Conservation (phyloP, 441 rosid genomes). For the Jatropha podagrica region DNA sequence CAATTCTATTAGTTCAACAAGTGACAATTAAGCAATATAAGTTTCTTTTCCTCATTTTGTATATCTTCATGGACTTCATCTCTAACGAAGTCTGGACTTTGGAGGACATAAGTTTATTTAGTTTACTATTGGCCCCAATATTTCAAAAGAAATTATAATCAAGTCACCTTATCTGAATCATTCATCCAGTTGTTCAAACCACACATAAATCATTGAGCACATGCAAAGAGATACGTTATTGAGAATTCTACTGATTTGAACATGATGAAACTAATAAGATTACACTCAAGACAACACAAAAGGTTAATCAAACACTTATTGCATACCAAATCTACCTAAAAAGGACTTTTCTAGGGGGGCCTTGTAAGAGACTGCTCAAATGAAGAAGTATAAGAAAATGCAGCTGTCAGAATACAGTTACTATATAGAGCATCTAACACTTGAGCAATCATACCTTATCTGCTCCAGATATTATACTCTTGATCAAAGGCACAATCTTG, state of each 20-base stretch:
- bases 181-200: neutral
- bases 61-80: neutral
- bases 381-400: neutral
- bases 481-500: constrained; percentile 82
- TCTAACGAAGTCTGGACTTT: neutral
- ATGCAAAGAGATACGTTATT: neutral
- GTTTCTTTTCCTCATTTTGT: neutral
- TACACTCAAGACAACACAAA: neutral
- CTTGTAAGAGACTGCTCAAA: neutral
- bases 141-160: neutral
- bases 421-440: constrained; percentile 10
- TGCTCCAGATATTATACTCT: constrained; percentile 88
- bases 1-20: neutral
- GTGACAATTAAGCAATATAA: neutral
- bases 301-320: neutral
- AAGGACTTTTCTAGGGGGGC: neutral
- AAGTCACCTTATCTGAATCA: neutral
- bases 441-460: constrained; percentile 54
- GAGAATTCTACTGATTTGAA: neutral
- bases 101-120: too few relatives aligned
- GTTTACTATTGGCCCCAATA: too few relatives aligned
- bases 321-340: neutral
- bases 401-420: constrained; percentile 9
- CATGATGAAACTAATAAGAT: constrained; percentile 2
- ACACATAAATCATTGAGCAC: neutral